phyloP scores from a whole-genome alignment of 2,329 filamentous ascomycete species.

The Drechslera avenae region DNA sequence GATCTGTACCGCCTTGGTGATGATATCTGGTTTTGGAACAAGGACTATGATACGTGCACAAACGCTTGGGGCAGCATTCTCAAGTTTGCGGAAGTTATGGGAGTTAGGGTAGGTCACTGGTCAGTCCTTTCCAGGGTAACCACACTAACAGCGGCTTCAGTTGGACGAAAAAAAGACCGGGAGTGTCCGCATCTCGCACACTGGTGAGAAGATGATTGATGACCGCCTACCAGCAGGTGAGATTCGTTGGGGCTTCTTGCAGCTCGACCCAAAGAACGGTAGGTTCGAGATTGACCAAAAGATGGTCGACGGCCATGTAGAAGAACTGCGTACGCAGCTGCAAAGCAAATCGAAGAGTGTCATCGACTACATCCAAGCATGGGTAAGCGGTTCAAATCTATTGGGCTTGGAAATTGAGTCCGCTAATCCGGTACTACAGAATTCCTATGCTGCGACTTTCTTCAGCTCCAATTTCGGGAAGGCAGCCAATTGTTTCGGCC shows the following conservation, averaged over 20 bases:
- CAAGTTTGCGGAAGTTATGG: conserved; percentile 51
- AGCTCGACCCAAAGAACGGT: conserved; percentile 31
- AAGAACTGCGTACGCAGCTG: conserved; percentile 38
- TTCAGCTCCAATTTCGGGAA: conserved; percentile 61
- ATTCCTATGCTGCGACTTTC: conserved; percentile 59
- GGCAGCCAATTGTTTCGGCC: conserved; percentile 59
- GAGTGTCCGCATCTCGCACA: conserved; percentile 43
- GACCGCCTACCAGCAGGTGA: conserved; percentile 34
- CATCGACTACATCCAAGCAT: conserved; percentile 40
- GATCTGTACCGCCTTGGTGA: conserved; percentile 56
- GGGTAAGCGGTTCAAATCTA: conserved; percentile 6
- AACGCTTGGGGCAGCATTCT: conserved; percentile 53
- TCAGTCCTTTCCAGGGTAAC: not conserved
- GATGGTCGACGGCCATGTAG: conserved; percentile 40
- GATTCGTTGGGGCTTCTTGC: conserved; percentile 43
- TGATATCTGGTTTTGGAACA: conserved; percentile 56
- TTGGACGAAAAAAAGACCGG: conserved; percentile 53
- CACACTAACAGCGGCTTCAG: conserved; percentile 9
- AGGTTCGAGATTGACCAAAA: conserved; percentile 42
- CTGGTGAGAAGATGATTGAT: conserved; percentile 19
- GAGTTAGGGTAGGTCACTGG: conserved; percentile 40
- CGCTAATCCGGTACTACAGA: conserved; percentile 50
- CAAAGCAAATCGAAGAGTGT: conserved; percentile 38
- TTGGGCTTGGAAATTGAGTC: not conserved
- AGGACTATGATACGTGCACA: conserved; percentile 49